Evolutionary conservation across 1,284 basidiomycete species (phyloP), one percentile per base, ranked within the genome.

Genomic region (Ganoderma boninense): DNA sequence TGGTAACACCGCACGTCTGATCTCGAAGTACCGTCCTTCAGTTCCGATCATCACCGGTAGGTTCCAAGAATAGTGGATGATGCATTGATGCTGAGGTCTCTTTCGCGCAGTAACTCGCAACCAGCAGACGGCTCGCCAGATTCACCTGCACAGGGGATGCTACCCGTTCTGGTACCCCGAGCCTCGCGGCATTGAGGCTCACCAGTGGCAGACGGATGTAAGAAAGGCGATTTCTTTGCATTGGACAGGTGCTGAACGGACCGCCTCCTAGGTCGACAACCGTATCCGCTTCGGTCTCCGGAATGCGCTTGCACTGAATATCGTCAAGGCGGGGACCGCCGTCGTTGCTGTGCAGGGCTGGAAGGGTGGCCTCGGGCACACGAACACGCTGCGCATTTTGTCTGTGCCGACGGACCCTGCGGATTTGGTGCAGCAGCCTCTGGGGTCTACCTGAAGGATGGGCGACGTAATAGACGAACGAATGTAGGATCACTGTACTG

Each of bases 141-240:
- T 98, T 77, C 97, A 99, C 85, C 86, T 99, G 76, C 95, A 98
- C 87, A 93, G 98, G 75, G 98, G 97, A 73, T 96, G 95, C 84
- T 99, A 99, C 84, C 97, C 97, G 43, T 96, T 98, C 90, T 95
- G 92, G 90, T 99, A 99, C 87, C 87, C 93, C 52, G 95, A 98
- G 85, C 93, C 96, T 29, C 90, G 97, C 70, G 97, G 97, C 66
- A 90, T 97, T 76, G 89, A 90, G 73, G 87, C 88, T 66, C 90
- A 94, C 79, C 96, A 97, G 82, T 99, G 98, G 98, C 98, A 99
- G 87, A 96, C 91, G 68, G 98, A 99, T 82, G 97, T 98, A 57
- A 66, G 70, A 26, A 81, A 90, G 82, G 42, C 23, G 18, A 2
- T 49, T 11, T 59, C 26, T 62, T 14, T n/a, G 44, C 43, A 16